These are phyloP conservation scores for Fragaria iinumae DNA, from an alignment of 306 rosid genomes.

Conservation along the genomic window DNA sequence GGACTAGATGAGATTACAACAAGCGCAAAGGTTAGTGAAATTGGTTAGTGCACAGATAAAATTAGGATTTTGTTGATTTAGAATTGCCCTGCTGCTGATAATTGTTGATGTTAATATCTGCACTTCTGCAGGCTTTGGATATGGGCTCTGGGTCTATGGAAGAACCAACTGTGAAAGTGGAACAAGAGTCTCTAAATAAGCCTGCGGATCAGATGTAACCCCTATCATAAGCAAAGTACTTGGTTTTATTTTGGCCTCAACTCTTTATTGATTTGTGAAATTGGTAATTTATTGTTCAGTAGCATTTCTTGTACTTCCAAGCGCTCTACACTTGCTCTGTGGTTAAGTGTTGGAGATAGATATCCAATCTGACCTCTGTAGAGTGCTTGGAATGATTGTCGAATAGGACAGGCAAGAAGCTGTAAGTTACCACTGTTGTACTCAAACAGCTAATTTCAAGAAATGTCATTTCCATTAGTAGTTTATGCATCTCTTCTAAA, in stretches of 20 bases:
- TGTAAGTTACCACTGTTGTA: constrained; percentile 8
- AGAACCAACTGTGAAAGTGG: constrained; percentile 56
- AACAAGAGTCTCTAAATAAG: constrained; percentile 52
- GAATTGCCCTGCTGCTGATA: not conserved
- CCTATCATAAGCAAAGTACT: not conserved
- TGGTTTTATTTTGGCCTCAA: not conserved
- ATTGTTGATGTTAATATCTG: constrained; percentile 12
- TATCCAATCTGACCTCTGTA: not conserved
- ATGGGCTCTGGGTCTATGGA: constrained; percentile 45
- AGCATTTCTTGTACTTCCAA: constrained; percentile 5
- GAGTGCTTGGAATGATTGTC: not conserved
- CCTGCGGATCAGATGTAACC: constrained; percentile 46
- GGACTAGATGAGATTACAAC: constrained; percentile 45
- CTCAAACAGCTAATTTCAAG: not conserved
- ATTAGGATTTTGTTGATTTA: not conserved
- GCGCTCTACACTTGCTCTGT: not conserved
- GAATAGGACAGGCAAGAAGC: not conserved
- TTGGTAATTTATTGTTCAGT: constrained; percentile 21
- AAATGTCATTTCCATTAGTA: not conserved
- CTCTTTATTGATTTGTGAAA: constrained; percentile 20
- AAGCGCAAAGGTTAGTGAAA: constrained; percentile 49
- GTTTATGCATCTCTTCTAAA: not conserved
- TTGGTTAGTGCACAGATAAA: constrained; percentile 1
- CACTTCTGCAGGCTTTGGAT: constrained; percentile 56
- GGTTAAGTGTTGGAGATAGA: not conserved